Evolutionary conservation across 2,329 filamentous ascomycete genomes (phyloP), one percentile per base, ranked within the genome.

Genomic region (Amauroascus niger): DNA sequence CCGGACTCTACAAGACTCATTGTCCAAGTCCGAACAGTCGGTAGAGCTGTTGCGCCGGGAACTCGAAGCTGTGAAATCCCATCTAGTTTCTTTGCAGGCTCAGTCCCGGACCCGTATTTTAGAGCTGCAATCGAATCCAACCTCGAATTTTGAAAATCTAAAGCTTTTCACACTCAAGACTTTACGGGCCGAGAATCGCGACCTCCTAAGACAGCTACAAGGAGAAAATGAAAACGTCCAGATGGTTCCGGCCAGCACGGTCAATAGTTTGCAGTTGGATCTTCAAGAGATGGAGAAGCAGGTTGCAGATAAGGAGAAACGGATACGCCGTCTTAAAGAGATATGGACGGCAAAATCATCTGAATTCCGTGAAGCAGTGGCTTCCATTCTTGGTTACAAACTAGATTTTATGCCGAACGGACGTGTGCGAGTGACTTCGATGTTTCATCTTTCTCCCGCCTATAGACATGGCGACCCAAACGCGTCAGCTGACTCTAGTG

Each of bases 371-470:
- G 89, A 97, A 71, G 88, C 90, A 30, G 90, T 98, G 55, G 90
- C 90, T 58, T 88, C 84, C 18, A 85, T 95, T 0, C 78, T 98
- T 0, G 93, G 93, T 0, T 98, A 90, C 86, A 91, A 91, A 51
- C 82, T 97, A 11, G 89, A 93, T 30, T 97, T 98, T 67, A 85
- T 96, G 67, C 89, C 90, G n/a, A 95, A 95, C 67, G 93, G 93
- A 40, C 91, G 95, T 64, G 94, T 96, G 71, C 84, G 88, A 30
- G 88, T 96, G 20, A 94, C 91, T 52, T 86, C 80, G 56, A 86
- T 91, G 60, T 94, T 91, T 65, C 87, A 86, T 65, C 85, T 89
- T 0, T 83, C 80, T 1, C 69, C 71, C 57, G 69, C 67, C 9
- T 73, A 73, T 54, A 61, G 70, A 48, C 70, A 72, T 48, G 70